These are phyloP conservation scores for Lipomyces sp. DNA, from an alignment of 805 yeast genomes.

Conservation along the genomic window DNA sequence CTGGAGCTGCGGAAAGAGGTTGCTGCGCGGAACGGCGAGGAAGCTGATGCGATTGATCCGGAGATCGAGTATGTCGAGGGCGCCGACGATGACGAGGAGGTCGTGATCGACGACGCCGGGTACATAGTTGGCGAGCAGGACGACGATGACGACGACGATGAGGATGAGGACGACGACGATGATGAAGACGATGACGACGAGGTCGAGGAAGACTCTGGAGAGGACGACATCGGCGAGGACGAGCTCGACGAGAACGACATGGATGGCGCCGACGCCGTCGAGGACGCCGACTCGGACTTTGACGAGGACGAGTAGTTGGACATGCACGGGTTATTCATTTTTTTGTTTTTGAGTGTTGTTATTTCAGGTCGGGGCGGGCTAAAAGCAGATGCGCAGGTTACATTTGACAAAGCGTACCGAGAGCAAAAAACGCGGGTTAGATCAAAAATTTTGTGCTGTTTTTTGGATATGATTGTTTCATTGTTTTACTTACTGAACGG, in stretches of 20 bases:
- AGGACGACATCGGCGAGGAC: slow-evolving; percentile 5
- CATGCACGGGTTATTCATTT: not conserved
- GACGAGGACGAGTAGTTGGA: not conserved
- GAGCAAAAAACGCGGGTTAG: too few species aligned
- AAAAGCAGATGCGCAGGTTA: too few species aligned
- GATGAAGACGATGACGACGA: slow-evolving; percentile 12
- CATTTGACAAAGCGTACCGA: too few species aligned
- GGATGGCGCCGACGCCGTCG: slow-evolving; percentile 3
- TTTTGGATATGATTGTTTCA: not conserved
- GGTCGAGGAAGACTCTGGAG: not conserved
- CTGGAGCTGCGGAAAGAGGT: slow-evolving; percentile 59
- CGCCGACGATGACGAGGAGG: slow-evolving; percentile 33
- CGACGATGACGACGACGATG: slow-evolving; percentile 34
- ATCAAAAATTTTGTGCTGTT: not conserved
- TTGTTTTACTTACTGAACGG: too few species aligned
- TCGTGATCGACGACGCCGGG: slow-evolving; percentile 16
- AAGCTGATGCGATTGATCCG: slow-evolving; percentile 35
- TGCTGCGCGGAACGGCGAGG: slow-evolving; percentile 37
- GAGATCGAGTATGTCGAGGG: slow-evolving; percentile 41
- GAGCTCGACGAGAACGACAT: slow-evolving; percentile 7
- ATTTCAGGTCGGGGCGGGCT: too few species aligned
- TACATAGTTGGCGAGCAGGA: slow-evolving; percentile 49
- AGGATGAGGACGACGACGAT: slow-evolving; percentile 31
- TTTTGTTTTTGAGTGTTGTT: too few species aligned
- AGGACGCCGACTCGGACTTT: not conserved